phyloP scores from a whole-genome alignment of 2,329 filamentous ascomycete genomes.

The Fusarium albidum region DNA sequence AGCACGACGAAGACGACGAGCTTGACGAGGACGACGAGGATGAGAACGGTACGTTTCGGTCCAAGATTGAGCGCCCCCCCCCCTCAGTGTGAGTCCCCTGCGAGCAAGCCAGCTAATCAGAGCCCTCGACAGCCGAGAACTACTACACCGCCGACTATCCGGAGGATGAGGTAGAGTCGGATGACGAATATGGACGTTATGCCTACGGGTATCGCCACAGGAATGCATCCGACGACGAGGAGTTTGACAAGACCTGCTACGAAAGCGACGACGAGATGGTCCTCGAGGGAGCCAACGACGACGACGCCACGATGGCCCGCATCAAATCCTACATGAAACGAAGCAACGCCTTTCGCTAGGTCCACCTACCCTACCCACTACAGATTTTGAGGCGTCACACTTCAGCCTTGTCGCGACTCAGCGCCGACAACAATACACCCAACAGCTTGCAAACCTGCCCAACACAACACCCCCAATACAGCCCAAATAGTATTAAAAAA shows the following conservation, averaged over 20 bases:
- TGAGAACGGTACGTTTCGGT: conserved; percentile 63
- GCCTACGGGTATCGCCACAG: conserved; percentile 62
- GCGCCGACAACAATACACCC: conserved; percentile 11
- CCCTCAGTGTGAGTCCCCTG: conserved; percentile 1
- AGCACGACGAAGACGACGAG: conserved; percentile 69
- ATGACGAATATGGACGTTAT: conserved; percentile 62
- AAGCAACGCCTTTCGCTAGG: conserved; percentile 41
- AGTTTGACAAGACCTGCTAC: conserved; percentile 55
- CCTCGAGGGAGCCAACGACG: conserved; percentile 47
- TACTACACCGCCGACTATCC: conserved; percentile 84
- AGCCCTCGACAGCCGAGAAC: conserved; percentile 67
- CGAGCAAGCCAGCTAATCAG: conserved; percentile 23
- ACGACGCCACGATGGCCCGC: conserved; percentile 49
- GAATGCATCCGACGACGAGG: conserved; percentile 64
- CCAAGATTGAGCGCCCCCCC: conserved; percentile 1
- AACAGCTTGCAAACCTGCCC: conserved; percentile 8
- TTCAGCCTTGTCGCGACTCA: conserved; percentile 9
- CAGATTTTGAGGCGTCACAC: conserved; percentile 26
- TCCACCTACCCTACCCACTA: not conserved
- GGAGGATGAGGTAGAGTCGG: conserved; percentile 78
- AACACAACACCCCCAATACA: conserved; percentile 1
- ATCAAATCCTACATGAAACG: conserved; percentile 50
- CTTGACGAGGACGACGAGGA: conserved; percentile 68
- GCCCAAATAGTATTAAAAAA: conserved; percentile 4
- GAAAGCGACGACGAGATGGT: conserved; percentile 49